Conservation (phyloP, 352 stramenopile species). For the Globisporangium megalacanthum region DNA sequence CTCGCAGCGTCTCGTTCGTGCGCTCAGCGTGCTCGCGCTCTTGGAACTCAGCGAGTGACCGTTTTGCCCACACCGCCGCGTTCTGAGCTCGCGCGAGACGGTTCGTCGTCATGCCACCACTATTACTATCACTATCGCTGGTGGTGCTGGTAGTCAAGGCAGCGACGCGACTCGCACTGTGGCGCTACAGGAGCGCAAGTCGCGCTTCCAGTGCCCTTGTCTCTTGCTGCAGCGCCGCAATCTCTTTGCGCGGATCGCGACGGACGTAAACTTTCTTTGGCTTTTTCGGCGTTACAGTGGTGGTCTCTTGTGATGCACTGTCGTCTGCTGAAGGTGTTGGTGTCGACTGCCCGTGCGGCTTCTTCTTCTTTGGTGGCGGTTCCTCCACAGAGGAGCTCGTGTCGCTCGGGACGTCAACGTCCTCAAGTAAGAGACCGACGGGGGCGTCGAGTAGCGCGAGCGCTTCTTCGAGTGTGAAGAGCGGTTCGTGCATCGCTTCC, state of each 20-base stretch:
- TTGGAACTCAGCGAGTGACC: not conserved
- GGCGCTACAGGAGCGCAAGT: not conserved
- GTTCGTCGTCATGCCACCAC: not conserved
- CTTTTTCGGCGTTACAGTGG: not conserved
- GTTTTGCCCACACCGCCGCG: not conserved
- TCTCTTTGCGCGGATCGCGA: constrained; percentile 1
- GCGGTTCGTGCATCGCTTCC: not conserved
- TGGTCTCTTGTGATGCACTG: not conserved
- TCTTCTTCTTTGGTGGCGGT: not conserved
- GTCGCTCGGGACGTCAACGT: not conserved
- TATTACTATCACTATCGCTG: not conserved
- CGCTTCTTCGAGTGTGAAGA: not conserved
- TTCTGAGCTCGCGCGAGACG: not conserved
- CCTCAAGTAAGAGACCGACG: not conserved
- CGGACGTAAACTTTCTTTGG: not conserved
- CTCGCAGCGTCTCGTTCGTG: not conserved
- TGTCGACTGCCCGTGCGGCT: too few species aligned
- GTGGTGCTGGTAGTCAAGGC: too few species aligned
- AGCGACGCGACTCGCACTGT: not conserved
- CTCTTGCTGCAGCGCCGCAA: not conserved
- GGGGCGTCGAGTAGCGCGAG: not conserved
- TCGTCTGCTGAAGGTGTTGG: not conserved
- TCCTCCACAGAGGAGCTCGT: not conserved
- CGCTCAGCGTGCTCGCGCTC: not conserved
- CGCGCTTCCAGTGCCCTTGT: not conserved